Percentiles rank a stretch among this genome's conserved stretches.
These are phyloP conservation scores for Hanseniaspora guilliermondii DNA, from an alignment of 805 yeast genomes.

Conservation along the genomic window DNA sequence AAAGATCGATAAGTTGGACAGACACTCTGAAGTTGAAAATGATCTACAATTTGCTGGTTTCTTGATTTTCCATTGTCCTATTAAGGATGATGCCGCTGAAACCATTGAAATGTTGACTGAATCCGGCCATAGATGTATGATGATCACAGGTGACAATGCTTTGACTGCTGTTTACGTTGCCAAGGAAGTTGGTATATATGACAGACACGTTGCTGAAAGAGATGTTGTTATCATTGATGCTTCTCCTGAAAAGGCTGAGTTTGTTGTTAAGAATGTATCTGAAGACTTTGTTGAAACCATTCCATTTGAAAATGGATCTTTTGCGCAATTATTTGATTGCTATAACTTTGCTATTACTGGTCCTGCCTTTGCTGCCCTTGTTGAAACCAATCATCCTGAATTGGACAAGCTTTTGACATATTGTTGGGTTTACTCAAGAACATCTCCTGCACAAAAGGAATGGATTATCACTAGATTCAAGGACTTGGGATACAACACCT, in stretches of 20 bases:
- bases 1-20: slow-evolving; percentile 46
- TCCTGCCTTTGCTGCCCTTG: slow-evolving; percentile 59
- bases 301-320: slow-evolving; percentile 36
- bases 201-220: slow-evolving; percentile 30
- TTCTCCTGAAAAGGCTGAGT: slow-evolving; percentile 39
- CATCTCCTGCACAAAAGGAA: slow-evolving; percentile 92
- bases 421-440: slow-evolving; percentile 96
- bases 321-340: slow-evolving; percentile 43
- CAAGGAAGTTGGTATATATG: slow-evolving; percentile 76
- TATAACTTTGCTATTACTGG: slow-evolving; percentile 90
- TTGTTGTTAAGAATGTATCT: slow-evolving; percentile 66
- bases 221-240: slow-evolving; percentile 81
- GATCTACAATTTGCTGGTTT: slow-evolving; percentile 77
- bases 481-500: slow-evolving; percentile 77
- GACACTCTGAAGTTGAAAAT: slow-evolving; percentile 60
- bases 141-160: slow-evolving; percentile 99
- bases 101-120: slow-evolving; percentile 86
- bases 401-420: slow-evolving; percentile 63
- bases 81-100: slow-evolving; percentile 84
- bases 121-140: slow-evolving; percentile 86
- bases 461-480: slow-evolving; percentile 73
- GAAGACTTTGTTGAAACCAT: slow-evolving; percentile 63
- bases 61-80: slow-evolving; percentile 92
- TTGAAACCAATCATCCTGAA: slow-evolving; percentile 45
- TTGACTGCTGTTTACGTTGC: slow-evolving; percentile 97